A percentile compares a stretch with the other conserved stretches of the same genome.
These are phyloP conservation scores for Mycena sp. DNA, from an alignment of 1,284 basidiomycete species.

Conservation along the genomic window DNA sequence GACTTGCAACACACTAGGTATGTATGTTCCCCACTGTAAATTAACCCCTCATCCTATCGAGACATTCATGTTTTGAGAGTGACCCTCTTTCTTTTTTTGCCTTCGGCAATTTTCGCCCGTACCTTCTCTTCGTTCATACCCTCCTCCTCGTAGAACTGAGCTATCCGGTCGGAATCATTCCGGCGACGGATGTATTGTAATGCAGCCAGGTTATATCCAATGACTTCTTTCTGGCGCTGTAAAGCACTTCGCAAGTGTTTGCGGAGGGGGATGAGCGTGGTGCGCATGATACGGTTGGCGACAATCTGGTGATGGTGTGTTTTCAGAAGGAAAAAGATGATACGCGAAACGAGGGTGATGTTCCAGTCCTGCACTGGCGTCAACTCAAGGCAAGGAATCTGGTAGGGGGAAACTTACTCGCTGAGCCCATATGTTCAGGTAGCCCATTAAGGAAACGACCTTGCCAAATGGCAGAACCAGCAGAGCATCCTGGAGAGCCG, in stretches of 20 bases:
- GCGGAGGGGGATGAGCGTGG: conserved; percentile 85
- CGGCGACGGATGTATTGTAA: conserved; percentile 85
- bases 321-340: conserved; percentile 94
- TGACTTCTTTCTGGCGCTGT: conserved; percentile 80
- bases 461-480: conserved; percentile 93
- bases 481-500: conserved; percentile 92
- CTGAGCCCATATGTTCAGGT: conserved; percentile 90
- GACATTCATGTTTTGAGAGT: conserved; percentile 46
- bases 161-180: conserved; percentile 78
- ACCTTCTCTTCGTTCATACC: conserved; percentile 82
- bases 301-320: conserved; percentile 97
- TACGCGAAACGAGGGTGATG: conserved; percentile 86
- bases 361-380: conserved; percentile 78
- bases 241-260: conserved; percentile 84
- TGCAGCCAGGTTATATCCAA: conserved; percentile 89
- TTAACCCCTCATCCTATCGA: conserved; percentile 10
- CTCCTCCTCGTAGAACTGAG: conserved; percentile 87
- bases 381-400: conserved; percentile 8
- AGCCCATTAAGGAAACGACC: conserved; percentile 88
- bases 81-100: conserved; percentile 82
- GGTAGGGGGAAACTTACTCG: conserved; percentile 64
- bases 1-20: conserved; percentile 12
- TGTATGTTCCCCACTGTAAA: too few species aligned
- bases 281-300: conserved; percentile 91
- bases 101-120: conserved; percentile 75